These are phyloP conservation scores for Patellifolia procumbens DNA, from an alignment of 179 eudicot genomes.

Conservation along the genomic window DNA sequence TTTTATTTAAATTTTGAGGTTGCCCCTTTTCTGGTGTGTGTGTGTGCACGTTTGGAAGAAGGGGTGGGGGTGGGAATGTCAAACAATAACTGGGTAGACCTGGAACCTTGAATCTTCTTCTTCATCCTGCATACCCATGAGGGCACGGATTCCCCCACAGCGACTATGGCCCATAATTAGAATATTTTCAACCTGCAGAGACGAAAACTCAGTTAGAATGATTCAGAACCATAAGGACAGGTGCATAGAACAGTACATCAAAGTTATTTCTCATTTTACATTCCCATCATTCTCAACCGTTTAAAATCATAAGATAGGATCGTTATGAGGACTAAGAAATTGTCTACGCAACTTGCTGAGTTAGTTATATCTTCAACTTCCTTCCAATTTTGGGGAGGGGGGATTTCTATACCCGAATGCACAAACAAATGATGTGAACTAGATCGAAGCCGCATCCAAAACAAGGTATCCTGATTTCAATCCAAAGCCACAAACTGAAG, in stretches of 20 bases:
- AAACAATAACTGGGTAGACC: slow-evolving; percentile 17
- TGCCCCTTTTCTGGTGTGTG: background rate
- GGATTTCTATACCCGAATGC: too few relatives aligned
- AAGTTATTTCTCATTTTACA: background rate
- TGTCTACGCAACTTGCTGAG: too few relatives aligned
- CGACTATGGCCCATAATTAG: slow-evolving; percentile 87
- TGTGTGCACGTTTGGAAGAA: background rate
- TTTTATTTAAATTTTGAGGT: background rate
- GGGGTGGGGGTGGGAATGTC: background rate
- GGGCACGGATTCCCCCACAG: slow-evolving; percentile 96
- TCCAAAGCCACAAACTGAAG: too few relatives aligned
- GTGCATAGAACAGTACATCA: background rate
- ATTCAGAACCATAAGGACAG: background rate
- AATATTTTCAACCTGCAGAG: slow-evolving; percentile 78
- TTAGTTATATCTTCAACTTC: background rate
- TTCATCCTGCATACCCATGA: slow-evolving; percentile 85
- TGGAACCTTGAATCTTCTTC: slow-evolving; percentile 65
- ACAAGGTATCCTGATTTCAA: background rate
- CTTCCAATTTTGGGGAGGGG: too few relatives aligned
- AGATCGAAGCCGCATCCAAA: background rate
- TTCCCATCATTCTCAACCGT: background rate
- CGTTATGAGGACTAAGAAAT: too few relatives aligned
- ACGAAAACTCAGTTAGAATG: slow-evolving; percentile 8
- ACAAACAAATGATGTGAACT: too few relatives aligned
- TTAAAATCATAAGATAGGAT: too few relatives aligned